Percentiles rank a stretch among this genome's conserved stretches.
Conservation (phyloP, 2,329 filamentous ascomycete species). For the Diaporthe helianthi region DNA sequence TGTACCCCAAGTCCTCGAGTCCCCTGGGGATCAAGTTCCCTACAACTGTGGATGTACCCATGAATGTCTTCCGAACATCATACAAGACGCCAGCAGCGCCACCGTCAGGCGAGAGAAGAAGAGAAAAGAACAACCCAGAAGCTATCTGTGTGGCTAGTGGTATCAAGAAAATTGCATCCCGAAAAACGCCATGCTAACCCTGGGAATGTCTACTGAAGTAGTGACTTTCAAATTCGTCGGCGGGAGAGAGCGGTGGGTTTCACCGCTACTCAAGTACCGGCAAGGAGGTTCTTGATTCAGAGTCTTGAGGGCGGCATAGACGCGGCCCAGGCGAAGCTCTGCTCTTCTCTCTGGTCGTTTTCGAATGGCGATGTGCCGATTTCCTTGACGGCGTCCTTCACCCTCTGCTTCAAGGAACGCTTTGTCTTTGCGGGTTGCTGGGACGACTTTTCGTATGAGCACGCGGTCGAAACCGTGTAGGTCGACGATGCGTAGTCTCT, state of each 20-base stretch:
- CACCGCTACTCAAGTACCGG: too few species aligned
- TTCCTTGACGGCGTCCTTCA: constrained; percentile 34
- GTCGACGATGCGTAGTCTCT: constrained; percentile 43
- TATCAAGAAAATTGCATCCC: background rate
- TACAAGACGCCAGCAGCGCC: background rate
- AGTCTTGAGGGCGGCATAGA: constrained; percentile 27
- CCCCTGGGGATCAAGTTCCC: background rate
- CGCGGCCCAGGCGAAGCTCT: constrained; percentile 14
- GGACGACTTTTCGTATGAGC: constrained; percentile 42
- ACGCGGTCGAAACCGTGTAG: constrained; percentile 43
- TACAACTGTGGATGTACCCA: background rate
- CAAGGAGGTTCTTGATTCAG: background rate
- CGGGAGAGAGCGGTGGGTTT: background rate
- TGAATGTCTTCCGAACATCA: background rate
- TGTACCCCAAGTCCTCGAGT: background rate
- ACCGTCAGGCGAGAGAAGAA: background rate
- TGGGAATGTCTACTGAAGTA: too few species aligned
- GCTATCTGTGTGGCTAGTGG: background rate
- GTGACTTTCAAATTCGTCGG: background rate
- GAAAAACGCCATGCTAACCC: constrained; percentile 13
- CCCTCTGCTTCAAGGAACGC: constrained; percentile 26
- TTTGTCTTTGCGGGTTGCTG: constrained; percentile 27
- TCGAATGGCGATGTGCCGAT: constrained; percentile 33
- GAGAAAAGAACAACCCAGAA: background rate
- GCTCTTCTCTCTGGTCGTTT: constrained; percentile 24